These are phyloP conservation scores for Cercospora berteroae DNA, from an alignment of 2,329 filamentous ascomycete genomes.

Conservation along the genomic window DNA sequence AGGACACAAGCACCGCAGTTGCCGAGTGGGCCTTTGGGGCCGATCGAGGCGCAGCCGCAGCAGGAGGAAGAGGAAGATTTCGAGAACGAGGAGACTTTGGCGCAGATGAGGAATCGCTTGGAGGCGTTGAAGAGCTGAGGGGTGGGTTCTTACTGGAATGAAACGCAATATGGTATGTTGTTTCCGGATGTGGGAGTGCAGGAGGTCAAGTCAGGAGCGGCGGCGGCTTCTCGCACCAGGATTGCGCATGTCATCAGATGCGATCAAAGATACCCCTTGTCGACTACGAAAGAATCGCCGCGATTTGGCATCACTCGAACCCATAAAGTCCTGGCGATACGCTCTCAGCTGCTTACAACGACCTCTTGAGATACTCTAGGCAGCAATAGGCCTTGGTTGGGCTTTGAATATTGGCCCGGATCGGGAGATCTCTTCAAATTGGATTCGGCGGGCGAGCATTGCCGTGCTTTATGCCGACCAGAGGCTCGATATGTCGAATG, in stretches of 20 bases:
- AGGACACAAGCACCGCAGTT: conserved; percentile 56
- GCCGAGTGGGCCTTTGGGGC: conserved; percentile 52
- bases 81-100: conserved; percentile 84
- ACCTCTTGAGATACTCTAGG: background rate
- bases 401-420: no score
- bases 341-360: background rate
- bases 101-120: conserved; percentile 87
- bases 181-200: background rate
- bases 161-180: background rate
- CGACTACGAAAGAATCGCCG: background rate
- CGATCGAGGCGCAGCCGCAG: conserved; percentile 53
- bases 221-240: background rate
- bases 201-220: background rate
- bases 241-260: background rate
- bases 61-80: conserved; percentile 67
- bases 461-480: background rate
- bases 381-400: background rate
- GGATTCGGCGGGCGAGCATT: no score
- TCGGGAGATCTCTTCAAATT: no score
- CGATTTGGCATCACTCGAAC: background rate
- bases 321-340: background rate
- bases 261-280: background rate
- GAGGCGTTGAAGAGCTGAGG: conserved; percentile 81
- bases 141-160: background rate
- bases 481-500: background rate